A percentile compares a stretch with the other conserved stretches of the same genome.
Conservation (phyloP, 345 rosid genomes). For the Jatropha curcas region DNA sequence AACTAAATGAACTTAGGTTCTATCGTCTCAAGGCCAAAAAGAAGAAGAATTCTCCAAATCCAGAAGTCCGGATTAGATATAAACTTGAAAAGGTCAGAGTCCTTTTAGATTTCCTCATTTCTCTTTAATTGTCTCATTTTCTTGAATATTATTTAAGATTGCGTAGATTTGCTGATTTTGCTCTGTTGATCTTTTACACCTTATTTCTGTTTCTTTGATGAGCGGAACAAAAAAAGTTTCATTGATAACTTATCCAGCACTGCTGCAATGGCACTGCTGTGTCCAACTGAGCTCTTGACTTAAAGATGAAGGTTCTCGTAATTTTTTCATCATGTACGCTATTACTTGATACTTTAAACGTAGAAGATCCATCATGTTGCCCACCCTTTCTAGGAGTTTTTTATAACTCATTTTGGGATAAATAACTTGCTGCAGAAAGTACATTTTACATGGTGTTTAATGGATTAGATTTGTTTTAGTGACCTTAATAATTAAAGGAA, state of each 20-base stretch:
- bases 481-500: background rate
- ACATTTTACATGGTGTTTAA: background rate
- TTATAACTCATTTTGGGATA: background rate
- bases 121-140: background rate
- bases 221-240: background rate
- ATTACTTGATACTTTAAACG: background rate
- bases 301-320: background rate
- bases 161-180: background rate
- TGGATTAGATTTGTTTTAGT: slow-evolving; percentile 3
- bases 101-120: slow-evolving; percentile 1
- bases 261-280: background rate
- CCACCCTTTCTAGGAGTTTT: background rate
- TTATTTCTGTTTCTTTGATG: background rate
- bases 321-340: background rate
- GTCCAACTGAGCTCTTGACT: background rate
- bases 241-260: background rate
- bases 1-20: slow-evolving; percentile 74
- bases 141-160: slow-evolving; percentile 3
- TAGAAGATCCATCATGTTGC: background rate
- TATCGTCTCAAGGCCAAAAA: slow-evolving; percentile 85
- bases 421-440: background rate
- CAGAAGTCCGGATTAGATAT: slow-evolving; percentile 89
- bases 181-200: background rate
- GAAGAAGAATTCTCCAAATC: slow-evolving; percentile 94
- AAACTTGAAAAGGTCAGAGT: slow-evolving; percentile 79